Percentiles rank a stretch among this genome's conserved stretches.
These are phyloP conservation scores for Cutaneotrichosporon dermatis DNA, from an alignment of 1,284 basidiomycete genomes.

Conservation along the genomic window DNA sequence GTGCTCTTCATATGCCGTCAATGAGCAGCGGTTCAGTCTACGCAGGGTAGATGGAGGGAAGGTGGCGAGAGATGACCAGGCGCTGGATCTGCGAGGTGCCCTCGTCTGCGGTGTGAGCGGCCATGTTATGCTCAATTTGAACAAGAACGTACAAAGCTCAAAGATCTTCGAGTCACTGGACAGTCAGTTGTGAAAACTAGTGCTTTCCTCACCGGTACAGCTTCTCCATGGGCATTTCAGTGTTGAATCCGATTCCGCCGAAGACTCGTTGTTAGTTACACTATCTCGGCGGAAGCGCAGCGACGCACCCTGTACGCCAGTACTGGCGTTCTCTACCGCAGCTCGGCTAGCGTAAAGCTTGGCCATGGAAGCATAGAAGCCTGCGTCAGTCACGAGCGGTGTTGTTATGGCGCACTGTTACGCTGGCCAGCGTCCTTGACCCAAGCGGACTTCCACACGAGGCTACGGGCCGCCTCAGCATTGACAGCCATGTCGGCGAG, in stretches of 20 bases:
- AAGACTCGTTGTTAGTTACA: conserved; percentile 25
- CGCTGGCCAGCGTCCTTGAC: conserved; percentile 53
- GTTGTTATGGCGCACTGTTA: conserved; percentile 43
- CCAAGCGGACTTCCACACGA: conserved; percentile 55
- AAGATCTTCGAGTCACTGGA: conserved; percentile 51
- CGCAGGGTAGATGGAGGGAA: conserved; percentile 43
- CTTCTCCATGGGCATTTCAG: conserved; percentile 56
- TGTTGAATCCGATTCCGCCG: conserved; percentile 54
- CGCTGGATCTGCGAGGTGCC: conserved; percentile 51
- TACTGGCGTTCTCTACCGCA: conserved; percentile 52
- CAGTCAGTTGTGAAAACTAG: not conserved
- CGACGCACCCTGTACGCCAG: conserved; percentile 50
- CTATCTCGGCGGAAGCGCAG: too few relatives aligned
- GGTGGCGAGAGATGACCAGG: conserved; percentile 47
- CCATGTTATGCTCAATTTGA: too few relatives aligned
- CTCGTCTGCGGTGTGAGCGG: conserved; percentile 29
- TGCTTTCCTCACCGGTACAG: conserved; percentile 47
- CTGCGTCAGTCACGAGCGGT: conserved; percentile 20
- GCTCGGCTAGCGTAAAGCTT: conserved; percentile 52
- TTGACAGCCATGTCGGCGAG: conserved; percentile 58
- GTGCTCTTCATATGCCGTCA: too few relatives aligned
- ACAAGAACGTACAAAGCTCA: conserved; percentile 46
- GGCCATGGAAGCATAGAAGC: conserved; percentile 56
- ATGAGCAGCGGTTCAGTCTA: conserved; percentile 6
- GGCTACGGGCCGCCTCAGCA: conserved; percentile 51